A percentile compares a stretch with the other conserved stretches of the same genome.
These are phyloP conservation scores for Plasmodium cynomolgi DNA, from an alignment of 169 alveolate genomes.

Conservation along the genomic window DNA sequence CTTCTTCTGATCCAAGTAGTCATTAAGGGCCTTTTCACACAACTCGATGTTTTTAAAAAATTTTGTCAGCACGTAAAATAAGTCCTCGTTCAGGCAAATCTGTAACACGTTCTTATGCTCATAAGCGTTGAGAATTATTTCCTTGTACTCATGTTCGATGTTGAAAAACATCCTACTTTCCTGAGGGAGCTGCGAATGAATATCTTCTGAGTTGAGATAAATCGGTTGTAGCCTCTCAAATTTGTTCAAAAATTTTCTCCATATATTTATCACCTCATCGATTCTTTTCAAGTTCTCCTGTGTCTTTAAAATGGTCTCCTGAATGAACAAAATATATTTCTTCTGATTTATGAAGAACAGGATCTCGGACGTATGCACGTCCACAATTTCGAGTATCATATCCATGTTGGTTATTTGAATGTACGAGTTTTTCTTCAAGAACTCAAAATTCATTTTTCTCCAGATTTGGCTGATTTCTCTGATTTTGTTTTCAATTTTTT, in stretches of 20 bases:
- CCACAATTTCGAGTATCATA: constrained; percentile 90
- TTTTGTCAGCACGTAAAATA: constrained; percentile 89
- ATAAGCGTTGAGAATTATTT: constrained; percentile 93
- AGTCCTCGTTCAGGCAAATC: constrained; percentile 94
- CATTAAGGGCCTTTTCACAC: constrained; percentile 96
- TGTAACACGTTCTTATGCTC: constrained; percentile 92
- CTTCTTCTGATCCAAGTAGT: constrained; percentile 95
- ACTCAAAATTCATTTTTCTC: constrained; percentile 91
- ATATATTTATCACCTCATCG: constrained; percentile 92
- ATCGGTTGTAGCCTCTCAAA: constrained; percentile 95
- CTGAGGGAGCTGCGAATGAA: constrained; percentile 95
- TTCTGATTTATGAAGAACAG: constrained; percentile 75
- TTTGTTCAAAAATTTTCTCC: constrained; percentile 95
- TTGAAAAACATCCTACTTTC: constrained; percentile 94
- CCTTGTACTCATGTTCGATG: constrained; percentile 95
- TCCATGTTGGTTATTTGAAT: constrained; percentile 91
- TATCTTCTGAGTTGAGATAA: constrained; percentile 96
- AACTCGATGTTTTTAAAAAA: constrained; percentile 91
- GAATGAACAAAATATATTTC: constrained; percentile 92
- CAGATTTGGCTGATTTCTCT: constrained; percentile 92
- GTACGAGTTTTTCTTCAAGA: constrained; percentile 90
- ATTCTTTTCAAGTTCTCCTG: constrained; percentile 91
- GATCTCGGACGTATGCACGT: constrained; percentile 85
- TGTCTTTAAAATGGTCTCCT: constrained; percentile 90
- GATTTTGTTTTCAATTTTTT: constrained; percentile 94